Evolutionary conservation across 495 filamentous ascomycete species (phyloP), one percentile per base, ranked within the genome.

Genomic region (Filosporella fistucella): DNA sequence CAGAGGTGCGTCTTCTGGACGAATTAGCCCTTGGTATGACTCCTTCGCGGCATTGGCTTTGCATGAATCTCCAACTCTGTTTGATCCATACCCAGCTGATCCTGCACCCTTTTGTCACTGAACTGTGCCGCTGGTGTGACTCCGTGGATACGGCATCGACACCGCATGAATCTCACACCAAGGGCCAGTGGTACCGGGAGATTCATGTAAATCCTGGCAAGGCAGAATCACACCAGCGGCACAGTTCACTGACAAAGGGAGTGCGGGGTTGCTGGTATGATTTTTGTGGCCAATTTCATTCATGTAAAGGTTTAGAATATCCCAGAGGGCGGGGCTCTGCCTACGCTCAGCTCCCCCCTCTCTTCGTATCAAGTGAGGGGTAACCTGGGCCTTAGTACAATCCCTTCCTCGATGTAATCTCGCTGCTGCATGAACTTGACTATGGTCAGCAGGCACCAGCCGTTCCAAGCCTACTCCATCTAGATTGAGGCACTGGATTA

Each of bases 161-260:
- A 25, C 24, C 20, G 40, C 40, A 43, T 43, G 24, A 37, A n/a
- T n/a, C n/a, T n/a, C n/a, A n/a, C n/a, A n/a, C 33, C 36, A 28
- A 45, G 48, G 30, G 24, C 40, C 22, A 39, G 21, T 45, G 41
- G 33, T 21, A 44, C 40, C 35, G 28, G 47, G 39, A 51, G 48
- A 45, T 21, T 26, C 22, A 43, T 43, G 23, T 26, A 43, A 25
- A 30, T 28, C 21, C 21, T 30, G 23, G 38, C n/a, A 25, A 51
- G 48, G 48, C 39, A 51, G 39, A 51, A 51, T 51, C 32, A 45
- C 30, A 51, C n/a, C 23, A 51, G 40, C 40, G 39, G 48, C 40
- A 44, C 20, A 46, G 49, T 46, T 46, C 30, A 45, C 42, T 46
- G 26, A 46, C 34, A 52, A 42, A 46, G 33, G 33, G 41, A n/a